Conservation (phyloP, 495 filamentous ascomycete species). For the Lepraria neglecta region DNA sequence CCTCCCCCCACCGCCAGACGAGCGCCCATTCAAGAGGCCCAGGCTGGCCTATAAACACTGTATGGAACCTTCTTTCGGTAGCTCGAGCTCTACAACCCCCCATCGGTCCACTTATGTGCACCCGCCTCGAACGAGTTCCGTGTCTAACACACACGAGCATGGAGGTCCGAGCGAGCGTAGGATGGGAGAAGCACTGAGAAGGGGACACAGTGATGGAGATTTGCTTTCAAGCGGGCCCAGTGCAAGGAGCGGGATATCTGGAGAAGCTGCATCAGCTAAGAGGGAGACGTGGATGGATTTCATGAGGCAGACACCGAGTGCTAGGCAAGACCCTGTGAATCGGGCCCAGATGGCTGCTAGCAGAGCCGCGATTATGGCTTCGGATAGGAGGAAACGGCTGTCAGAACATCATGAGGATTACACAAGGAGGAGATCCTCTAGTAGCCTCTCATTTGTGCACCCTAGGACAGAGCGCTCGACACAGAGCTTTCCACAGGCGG, state of each 20-base stretch:
- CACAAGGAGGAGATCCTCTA: constrained; percentile 21
- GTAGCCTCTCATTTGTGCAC: constrained; percentile 17
- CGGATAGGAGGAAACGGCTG: constrained; percentile 25
- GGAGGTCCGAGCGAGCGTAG: not conserved
- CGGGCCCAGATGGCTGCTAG: constrained; percentile 19
- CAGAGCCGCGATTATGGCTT: constrained; percentile 26
- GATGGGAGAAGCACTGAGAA: constrained; percentile 16
- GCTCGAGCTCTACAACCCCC: constrained; percentile 4
- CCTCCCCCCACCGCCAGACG: constrained; percentile 14
- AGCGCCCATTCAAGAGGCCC: constrained; percentile 26
- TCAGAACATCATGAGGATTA: constrained; percentile 20
- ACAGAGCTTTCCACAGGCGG: constrained; percentile 8
- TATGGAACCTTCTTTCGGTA: constrained; percentile 22
- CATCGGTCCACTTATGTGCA: constrained; percentile 7
- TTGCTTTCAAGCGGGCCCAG: constrained; percentile 13
- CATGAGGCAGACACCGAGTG: constrained; percentile 15
- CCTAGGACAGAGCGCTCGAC: constrained; percentile 3
- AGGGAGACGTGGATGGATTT: constrained; percentile 25
- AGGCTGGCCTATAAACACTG: constrained; percentile 18
- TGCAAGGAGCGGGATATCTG: constrained; percentile 3
- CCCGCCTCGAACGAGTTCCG: constrained; percentile 8
- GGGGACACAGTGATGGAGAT: constrained; percentile 29
- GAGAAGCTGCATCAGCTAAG: constrained; percentile 11
- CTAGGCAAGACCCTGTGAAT: constrained; percentile 2
- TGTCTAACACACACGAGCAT: not conserved